Percentiles rank a stretch among this genome's conserved stretches.
These are phyloP conservation scores for Kwoniella pini DNA, from an alignment of 768 basidiomycete genomes.

Conservation along the genomic window DNA sequence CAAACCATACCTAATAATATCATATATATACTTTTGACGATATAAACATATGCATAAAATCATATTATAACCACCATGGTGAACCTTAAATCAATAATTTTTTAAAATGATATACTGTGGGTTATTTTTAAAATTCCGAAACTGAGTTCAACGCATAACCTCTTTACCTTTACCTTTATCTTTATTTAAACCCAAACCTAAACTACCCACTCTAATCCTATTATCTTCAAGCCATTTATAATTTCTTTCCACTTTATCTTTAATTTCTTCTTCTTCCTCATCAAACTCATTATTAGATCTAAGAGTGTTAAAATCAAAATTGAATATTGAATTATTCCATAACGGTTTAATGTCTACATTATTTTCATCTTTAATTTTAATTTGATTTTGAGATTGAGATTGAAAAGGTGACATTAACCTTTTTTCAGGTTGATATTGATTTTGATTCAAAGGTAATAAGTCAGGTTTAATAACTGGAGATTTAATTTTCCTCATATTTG, in stretches of 20 bases:
- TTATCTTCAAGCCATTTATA: constrained; percentile 1
- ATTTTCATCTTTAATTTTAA: background rate
- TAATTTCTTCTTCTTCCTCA: background rate
- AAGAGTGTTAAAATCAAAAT: too few species aligned
- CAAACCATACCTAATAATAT: background rate
- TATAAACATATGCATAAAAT: background rate
- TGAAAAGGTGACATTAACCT: background rate
- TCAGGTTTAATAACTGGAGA: background rate
- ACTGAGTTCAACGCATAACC: constrained; percentile 1
- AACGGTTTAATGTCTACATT: background rate
- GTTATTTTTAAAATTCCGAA: too few species aligned
- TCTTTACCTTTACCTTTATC: background rate
- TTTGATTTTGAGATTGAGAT: background rate
- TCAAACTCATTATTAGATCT: background rate
- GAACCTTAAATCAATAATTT: background rate
- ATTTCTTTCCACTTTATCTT: background rate
- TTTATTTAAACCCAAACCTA: background rate
- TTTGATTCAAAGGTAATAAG: background rate
- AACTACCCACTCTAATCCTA: background rate
- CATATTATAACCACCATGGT: background rate
- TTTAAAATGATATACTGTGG: too few species aligned
- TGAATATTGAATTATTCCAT: too few species aligned
- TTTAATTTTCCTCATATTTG: background rate
- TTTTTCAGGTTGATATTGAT: background rate
- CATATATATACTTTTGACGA: background rate